Evolutionary conservation across 2,329 filamentous ascomycete genomes (phyloP).

Genomic region (Diaporthe citrichinensis): DNA sequence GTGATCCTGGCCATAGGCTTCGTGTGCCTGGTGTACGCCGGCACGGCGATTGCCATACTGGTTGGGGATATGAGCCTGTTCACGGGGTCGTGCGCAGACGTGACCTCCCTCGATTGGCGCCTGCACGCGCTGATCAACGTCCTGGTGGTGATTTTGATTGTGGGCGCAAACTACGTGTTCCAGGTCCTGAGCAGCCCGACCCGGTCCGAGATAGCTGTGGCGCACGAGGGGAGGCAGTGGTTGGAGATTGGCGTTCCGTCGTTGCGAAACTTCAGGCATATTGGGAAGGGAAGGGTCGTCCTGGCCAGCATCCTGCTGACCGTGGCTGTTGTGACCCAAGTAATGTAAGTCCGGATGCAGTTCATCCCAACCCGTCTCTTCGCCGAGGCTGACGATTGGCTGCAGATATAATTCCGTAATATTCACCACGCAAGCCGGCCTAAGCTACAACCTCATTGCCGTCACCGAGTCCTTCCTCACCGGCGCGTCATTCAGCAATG

Average conservation of each 20-base stretch:
- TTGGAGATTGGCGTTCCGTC: constrained; percentile 69
- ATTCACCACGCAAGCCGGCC: constrained; percentile 56
- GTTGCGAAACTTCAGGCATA: constrained; percentile 61
- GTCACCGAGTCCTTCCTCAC: constrained; percentile 54
- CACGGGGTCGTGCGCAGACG: constrained; percentile 55
- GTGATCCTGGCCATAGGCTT: constrained; percentile 44
- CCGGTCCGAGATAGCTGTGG: constrained; percentile 61
- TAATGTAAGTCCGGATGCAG: constrained; percentile 59
- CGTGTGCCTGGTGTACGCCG: constrained; percentile 55
- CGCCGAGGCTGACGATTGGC: not conserved
- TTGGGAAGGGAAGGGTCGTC: constrained; percentile 57
- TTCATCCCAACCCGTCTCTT: not conserved
- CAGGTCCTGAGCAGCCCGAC: constrained; percentile 70
- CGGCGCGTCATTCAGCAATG: constrained; percentile 55
- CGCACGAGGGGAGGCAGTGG: constrained; percentile 62
- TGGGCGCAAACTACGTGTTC: constrained; percentile 66
- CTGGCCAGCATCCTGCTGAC: constrained; percentile 57
- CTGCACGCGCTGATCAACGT: constrained; percentile 62
- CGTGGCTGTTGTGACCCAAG: constrained; percentile 60
- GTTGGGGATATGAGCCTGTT: constrained; percentile 55
- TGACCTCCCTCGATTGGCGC: constrained; percentile 56
- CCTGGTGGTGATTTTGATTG: constrained; percentile 59
- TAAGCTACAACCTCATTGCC: constrained; percentile 52
- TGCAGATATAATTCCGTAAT: constrained; percentile 67
- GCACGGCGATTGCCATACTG: constrained; percentile 51